Conservation (phyloP, 23 red algal genomes). For the Pyropia yezoensis region DNA sequence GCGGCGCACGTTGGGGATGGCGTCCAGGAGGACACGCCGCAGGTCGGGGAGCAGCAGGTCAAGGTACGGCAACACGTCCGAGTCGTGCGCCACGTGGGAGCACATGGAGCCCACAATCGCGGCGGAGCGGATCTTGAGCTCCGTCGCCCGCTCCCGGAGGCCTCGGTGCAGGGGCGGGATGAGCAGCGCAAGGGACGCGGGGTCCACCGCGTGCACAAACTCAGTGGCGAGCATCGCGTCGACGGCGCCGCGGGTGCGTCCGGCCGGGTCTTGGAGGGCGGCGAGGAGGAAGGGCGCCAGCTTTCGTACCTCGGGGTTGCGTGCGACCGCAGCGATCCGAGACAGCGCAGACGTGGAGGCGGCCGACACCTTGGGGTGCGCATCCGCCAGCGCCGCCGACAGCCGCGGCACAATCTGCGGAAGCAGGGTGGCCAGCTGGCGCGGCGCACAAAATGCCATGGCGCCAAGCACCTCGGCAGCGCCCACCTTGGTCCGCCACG, state of each 20-base stretch:
- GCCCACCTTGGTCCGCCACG: slow-evolving; percentile 83
- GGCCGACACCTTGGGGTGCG: slow-evolving; percentile 84
- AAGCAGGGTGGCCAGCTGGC: slow-evolving; percentile 72
- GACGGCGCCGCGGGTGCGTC: slow-evolving; percentile 54
- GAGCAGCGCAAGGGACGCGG: slow-evolving; percentile 71
- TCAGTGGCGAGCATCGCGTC: slow-evolving; percentile 91
- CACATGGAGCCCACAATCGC: slow-evolving; percentile 92
- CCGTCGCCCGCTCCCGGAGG: slow-evolving; percentile 63
- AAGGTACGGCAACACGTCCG: slow-evolving; percentile 81
- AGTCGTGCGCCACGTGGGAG: slow-evolving; percentile 49
- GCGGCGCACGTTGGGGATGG: slow-evolving; percentile 69
- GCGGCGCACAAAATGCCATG: slow-evolving; percentile 84
- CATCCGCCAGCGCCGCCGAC: slow-evolving; percentile 69
- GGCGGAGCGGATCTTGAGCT: slow-evolving; percentile 72
- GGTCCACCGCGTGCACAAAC: slow-evolving; percentile 75
- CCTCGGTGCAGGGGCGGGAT: slow-evolving; percentile 84
- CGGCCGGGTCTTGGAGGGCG: slow-evolving; percentile 66
- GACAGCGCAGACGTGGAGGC: slow-evolving; percentile 62
- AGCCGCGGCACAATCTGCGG: slow-evolving; percentile 86
- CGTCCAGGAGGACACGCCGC: slow-evolving; percentile 56
- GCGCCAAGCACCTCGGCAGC: slow-evolving; percentile 74
- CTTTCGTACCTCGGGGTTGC: slow-evolving; percentile 74
- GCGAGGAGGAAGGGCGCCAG: slow-evolving; percentile 63
- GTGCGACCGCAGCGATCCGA: slow-evolving; percentile 76
- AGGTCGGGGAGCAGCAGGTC: slow-evolving; percentile 57